A percentile compares a stretch with the other conserved stretches of the same genome.
These are phyloP conservation scores for Penicillium soppii DNA, from an alignment of 495 filamentous ascomycete species.

Conservation along the genomic window DNA sequence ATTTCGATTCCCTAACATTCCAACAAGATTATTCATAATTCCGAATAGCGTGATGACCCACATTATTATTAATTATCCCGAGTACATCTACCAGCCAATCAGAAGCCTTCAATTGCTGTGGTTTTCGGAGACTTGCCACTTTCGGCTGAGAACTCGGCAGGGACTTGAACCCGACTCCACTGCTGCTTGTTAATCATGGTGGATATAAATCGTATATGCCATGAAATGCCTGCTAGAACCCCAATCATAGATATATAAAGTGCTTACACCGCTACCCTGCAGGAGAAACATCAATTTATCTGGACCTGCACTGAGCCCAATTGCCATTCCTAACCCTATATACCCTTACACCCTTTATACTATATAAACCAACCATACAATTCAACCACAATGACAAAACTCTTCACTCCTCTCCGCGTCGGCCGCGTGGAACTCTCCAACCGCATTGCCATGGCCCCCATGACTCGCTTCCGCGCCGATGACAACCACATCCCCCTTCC, in stretches of 20 bases:
- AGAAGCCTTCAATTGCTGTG: not conserved
- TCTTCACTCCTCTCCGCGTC: conserved; percentile 54
- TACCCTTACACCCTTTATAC: not conserved
- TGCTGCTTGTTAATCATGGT: not conserved
- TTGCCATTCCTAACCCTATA: not conserved
- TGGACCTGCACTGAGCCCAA: too few species aligned
- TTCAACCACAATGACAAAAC: conserved; percentile 24
- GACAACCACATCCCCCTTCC: conserved; percentile 43
- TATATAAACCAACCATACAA: too few species aligned
- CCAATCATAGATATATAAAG: too few species aligned
- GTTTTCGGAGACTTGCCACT: not conserved
- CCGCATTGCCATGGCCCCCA: conserved; percentile 49
- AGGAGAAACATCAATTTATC: too few species aligned
- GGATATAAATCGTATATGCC: not conserved
- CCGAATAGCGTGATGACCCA: too few species aligned
- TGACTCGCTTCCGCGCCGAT: conserved; percentile 48
- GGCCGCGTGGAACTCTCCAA: conserved; percentile 45
- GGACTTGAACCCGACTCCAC: not conserved
- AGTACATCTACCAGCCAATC: not conserved
- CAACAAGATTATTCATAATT: too few species aligned
- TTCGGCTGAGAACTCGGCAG: not conserved
- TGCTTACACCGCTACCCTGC: too few species aligned
- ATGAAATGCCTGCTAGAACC: too few species aligned
- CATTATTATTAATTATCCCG: not conserved
- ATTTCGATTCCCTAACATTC: too few species aligned